phyloP scores from a whole-genome alignment of 164 flowering plant genomes.

The Cinnamomum micranthum region DNA sequence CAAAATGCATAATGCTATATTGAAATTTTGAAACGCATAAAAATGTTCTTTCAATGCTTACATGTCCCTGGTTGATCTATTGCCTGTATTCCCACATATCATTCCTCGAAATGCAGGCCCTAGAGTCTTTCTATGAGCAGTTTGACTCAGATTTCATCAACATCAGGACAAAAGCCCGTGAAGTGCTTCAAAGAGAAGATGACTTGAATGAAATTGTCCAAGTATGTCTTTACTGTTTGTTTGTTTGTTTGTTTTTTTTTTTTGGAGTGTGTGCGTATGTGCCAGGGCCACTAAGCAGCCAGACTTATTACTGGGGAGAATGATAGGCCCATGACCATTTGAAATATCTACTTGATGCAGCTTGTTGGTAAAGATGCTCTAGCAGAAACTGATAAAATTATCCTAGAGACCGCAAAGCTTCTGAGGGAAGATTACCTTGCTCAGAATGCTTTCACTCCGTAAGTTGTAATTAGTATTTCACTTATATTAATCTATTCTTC shows the following conservation, averaged over 20 bases:
- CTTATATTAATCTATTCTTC: background rate
- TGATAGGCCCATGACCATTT: conserved; percentile 10
- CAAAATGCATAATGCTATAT: background rate
- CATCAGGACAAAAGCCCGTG: conserved; percentile 99
- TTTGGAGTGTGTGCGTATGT: background rate
- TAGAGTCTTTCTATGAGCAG: conserved; percentile 89
- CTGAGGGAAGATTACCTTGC: conserved; percentile 99
- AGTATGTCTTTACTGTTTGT: conserved; percentile 31
- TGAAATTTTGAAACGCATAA: background rate
- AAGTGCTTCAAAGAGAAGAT: conserved; percentile 96
- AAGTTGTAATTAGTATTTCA: conserved; percentile 23
- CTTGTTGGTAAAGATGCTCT: conserved; percentile 99
- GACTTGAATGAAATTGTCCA: conserved; percentile 99
- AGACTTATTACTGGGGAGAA: background rate
- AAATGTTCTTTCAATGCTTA: background rate
- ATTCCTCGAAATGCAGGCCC: conserved; percentile 51
- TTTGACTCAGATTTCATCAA: conserved; percentile 89
- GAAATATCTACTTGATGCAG: conserved; percentile 32
- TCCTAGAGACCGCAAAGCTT: conserved; percentile 94
- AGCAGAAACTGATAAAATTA: conserved; percentile 95
- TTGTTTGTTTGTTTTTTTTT: background rate
- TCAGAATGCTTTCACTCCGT: conserved; percentile 99
- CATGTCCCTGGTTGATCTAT: background rate
- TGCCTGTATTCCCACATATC: background rate
- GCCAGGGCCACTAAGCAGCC: background rate